These are phyloP conservation scores for Neurospora sp. DNA, from an alignment of 495 filamentous ascomycete species.

Conservation along the genomic window DNA sequence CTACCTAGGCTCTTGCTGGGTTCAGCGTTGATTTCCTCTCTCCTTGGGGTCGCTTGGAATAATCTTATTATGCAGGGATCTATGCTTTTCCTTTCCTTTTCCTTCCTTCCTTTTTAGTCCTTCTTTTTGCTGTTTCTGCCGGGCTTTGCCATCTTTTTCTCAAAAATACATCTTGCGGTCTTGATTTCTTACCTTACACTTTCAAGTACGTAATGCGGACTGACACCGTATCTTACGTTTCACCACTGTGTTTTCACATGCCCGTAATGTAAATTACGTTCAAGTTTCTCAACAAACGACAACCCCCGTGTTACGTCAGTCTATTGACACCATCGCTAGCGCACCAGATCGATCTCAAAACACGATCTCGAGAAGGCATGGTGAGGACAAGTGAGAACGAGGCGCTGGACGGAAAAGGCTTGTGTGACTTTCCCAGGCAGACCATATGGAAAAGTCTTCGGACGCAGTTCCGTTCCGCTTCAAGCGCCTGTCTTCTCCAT, in stretches of 20 bases:
- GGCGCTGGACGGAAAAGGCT: not conserved
- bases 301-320: not conserved
- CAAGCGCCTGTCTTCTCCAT: not conserved
- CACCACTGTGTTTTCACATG: not conserved
- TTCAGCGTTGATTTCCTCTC: not conserved
- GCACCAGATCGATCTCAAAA: not conserved
- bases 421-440: not conserved
- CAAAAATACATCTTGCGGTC: not conserved
- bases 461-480: not conserved
- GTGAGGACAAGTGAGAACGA: not conserved
- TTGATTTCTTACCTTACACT: not conserved
- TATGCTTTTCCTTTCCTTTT: not conserved
- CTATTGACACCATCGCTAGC: not conserved
- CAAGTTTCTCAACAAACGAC: not conserved
- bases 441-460: not conserved
- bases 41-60: not conserved
- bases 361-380: not conserved
- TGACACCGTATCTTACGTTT: not conserved
- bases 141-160: not conserved
- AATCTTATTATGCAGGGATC: not conserved
- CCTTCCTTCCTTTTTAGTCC: not conserved
- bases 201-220: not conserved
- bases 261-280: not conserved
- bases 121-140: not conserved
- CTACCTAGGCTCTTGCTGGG: not conserved